These are phyloP conservation scores for Nakazawaea peltata DNA, from an alignment of 805 yeast genomes.

Conservation along the genomic window DNA sequence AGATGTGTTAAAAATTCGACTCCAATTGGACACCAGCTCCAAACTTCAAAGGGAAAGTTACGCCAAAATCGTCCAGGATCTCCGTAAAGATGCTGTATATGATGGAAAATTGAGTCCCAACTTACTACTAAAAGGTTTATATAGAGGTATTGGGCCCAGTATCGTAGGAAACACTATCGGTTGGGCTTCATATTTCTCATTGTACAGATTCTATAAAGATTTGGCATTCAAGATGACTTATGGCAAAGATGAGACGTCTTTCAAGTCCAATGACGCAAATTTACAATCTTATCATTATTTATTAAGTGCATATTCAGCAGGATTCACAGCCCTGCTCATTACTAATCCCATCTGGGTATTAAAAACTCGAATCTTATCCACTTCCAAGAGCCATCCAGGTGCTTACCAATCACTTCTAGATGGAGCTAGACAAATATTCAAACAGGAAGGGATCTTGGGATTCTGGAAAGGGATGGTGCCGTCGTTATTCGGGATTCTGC, in stretches of 20 bases:
- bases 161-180: slow-evolving; percentile 77
- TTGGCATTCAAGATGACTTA: slow-evolving; percentile 16
- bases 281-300: slow-evolving; percentile 39
- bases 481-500: slow-evolving; percentile 63
- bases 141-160: slow-evolving; percentile 78
- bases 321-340: slow-evolving; percentile 60
- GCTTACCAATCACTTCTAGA: slow-evolving; percentile 52
- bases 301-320: slow-evolving; percentile 59
- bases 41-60: slow-evolving; percentile 22
- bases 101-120: slow-evolving; percentile 9
- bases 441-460: slow-evolving; percentile 49
- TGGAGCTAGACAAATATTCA: slow-evolving; percentile 42
- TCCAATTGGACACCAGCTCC: slow-evolving; percentile 52
- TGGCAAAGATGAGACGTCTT: too few species aligned
- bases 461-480: slow-evolving; percentile 74
- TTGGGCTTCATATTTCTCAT: slow-evolving; percentile 83
- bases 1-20: slow-evolving; percentile 74
- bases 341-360: slow-evolving; percentile 96
- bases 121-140: slow-evolving; percentile 26
- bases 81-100: slow-evolving; percentile 12
- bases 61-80: slow-evolving; percentile 14
- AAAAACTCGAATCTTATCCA: slow-evolving; percentile 79
- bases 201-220: slow-evolving; percentile 59
- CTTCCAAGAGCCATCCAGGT: slow-evolving; percentile 30
- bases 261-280: slow-evolving; percentile 1